Evolutionary conservation across 2,329 filamentous ascomycete species (phyloP), one percentile per base, ranked within the genome.

Genomic region (Verticillium nonalfalfae): DNA sequence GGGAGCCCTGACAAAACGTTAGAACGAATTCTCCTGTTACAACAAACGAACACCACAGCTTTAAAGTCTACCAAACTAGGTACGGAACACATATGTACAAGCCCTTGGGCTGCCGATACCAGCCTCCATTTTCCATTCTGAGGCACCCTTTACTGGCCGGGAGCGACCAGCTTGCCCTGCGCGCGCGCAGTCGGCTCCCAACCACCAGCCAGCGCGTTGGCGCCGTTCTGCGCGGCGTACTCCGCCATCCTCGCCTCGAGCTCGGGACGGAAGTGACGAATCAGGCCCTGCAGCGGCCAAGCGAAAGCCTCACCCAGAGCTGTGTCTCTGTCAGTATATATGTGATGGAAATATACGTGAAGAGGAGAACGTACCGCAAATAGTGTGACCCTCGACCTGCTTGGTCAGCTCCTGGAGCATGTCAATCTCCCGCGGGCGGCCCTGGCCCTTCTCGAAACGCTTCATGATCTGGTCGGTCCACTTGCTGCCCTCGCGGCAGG

Each of bases 381-480:
- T 99, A 57, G 95, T 98, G 82, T 99, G 95, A 11, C 95, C 95
- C 81, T 99, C 95, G 64, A 99, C 95, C 80, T 99, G 95, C 85
- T 99, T 99, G 66, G 95, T 99, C 69, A 99, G 81, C 82, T 99
- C 95, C 81, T 97, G 95, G 68, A 99, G 85, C 95, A 99, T 99
- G 76, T 99, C 95, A 75, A 99, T 99, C 80, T 99, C 95, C 64
- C 95, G 85, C 76, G 89, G 87, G 65, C 91, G 88, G 63, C 91
- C 95, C 77, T 91, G 87, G 63, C 95, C 95, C 76, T 90, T 90
- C 82, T 96, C 93, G 70, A 99, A 96, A 61, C 95, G 90, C 77
- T 90, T 83, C 95, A 99, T 98, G 77, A 99, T 98, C 83, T 99
- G 93, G 78, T 96, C 90, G 11, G 94, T 97, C 95, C 95, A 99